A percentile compares a stretch with the other conserved stretches of the same genome.
These are phyloP conservation scores for Isoetes taiwanensis DNA, from an alignment of 75 land plant species.

Conservation along the genomic window DNA sequence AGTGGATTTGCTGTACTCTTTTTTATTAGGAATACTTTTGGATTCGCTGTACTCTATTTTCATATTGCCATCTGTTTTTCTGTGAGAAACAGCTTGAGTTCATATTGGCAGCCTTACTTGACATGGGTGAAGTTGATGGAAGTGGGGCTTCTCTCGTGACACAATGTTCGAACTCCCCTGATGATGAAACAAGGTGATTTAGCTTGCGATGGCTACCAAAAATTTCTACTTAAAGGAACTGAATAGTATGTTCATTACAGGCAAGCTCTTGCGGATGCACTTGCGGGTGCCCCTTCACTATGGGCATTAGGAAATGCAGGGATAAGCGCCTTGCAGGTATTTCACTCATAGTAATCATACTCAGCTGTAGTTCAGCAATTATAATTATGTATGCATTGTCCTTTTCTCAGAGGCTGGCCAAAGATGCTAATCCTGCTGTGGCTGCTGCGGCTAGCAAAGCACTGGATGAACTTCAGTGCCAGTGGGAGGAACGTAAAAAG, in stretches of 20 bases:
- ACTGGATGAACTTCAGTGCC: conserved; percentile 60
- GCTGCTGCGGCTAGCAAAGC: conserved; percentile 86
- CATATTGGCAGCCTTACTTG: conserved; percentile 69
- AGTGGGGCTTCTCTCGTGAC: conserved; percentile 72
- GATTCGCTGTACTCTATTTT: background rate
- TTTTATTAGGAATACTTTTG: too few relatives aligned
- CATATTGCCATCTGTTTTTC: background rate
- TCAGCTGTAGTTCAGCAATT: too few relatives aligned
- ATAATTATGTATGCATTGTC: background rate
- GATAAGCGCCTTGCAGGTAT: conserved; percentile 96
- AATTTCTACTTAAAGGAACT: background rate
- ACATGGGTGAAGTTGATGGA: conserved; percentile 98
- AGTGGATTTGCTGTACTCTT: too few relatives aligned
- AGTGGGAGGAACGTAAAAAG: too few relatives aligned
- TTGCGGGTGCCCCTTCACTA: conserved; percentile 91
- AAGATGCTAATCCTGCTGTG: conserved; percentile 81
- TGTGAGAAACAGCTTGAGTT: conserved; percentile 59
- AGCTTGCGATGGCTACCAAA: background rate
- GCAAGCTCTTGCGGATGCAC: conserved; percentile 89
- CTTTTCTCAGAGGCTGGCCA: conserved; percentile 60
- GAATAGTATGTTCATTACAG: conserved; percentile 19
- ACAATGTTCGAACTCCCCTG: conserved; percentile 90
- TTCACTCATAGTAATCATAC: too few relatives aligned
- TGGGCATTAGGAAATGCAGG: conserved; percentile 99
- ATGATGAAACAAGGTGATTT: conserved; percentile 73